Evolutionary conservation across 2,329 filamentous ascomycete genomes (phyloP).

Genomic region (Neopestalotiopsis sp.): DNA sequence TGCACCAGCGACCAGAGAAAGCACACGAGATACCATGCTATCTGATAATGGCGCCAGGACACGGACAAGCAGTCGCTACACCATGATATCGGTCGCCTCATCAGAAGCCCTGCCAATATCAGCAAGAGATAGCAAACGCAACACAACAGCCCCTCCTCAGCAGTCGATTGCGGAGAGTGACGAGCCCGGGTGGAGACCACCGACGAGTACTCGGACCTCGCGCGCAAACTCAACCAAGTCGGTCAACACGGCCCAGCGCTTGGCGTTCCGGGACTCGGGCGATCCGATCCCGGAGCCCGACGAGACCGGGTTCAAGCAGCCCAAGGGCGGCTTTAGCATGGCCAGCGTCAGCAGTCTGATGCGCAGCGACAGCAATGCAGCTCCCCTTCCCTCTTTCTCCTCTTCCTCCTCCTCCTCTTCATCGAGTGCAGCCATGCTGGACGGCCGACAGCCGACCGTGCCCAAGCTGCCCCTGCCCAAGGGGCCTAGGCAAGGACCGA

Average conservation of each 20-base stretch:
- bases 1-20: background rate
- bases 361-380: slow-evolving; percentile 6
- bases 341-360: slow-evolving; percentile 16
- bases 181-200: slow-evolving; percentile 9
- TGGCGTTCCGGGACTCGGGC: slow-evolving; percentile 36
- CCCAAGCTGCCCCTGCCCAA: slow-evolving; percentile 23
- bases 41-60: slow-evolving; percentile 18
- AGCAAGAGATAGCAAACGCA: slow-evolving; percentile 21
- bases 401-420: too few relatives aligned
- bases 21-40: background rate
- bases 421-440: background rate
- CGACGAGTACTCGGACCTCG: slow-evolving; percentile 17
- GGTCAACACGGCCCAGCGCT: slow-evolving; percentile 27
- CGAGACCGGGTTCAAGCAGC: slow-evolving; percentile 16
- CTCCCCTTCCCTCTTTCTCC: too few relatives aligned
- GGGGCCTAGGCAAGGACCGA: slow-evolving; percentile 25
- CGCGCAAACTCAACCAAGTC: slow-evolving; percentile 10
- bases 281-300: slow-evolving; percentile 32
- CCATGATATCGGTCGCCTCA: background rate
- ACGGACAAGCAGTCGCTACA: slow-evolving; percentile 12
- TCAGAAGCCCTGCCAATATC: background rate
- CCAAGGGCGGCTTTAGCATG: slow-evolving; percentile 18
- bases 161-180: slow-evolving; percentile 16
- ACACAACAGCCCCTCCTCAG: slow-evolving; percentile 11
- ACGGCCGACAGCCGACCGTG: slow-evolving; percentile 10